These are phyloP conservation scores for Diaporthe sp. DNA, from an alignment of 2,329 filamentous ascomycete species.

Conservation along the genomic window DNA sequence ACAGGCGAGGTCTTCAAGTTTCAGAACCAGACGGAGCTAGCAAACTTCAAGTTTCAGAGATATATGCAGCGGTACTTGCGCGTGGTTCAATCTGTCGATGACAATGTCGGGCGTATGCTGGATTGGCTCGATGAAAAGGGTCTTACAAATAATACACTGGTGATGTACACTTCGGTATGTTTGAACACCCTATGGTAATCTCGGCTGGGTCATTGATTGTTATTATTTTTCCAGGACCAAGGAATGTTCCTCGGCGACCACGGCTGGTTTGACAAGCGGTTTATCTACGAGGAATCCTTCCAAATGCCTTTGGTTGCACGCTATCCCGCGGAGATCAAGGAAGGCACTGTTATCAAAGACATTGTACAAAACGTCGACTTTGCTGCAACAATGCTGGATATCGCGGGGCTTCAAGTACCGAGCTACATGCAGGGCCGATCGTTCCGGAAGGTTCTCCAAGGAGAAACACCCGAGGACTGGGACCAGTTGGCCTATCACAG, in stretches of 20 bases:
- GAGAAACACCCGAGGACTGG: conserved; percentile 58
- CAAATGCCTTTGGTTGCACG: conserved; percentile 68
- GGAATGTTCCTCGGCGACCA: conserved; percentile 70
- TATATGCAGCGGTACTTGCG: conserved; percentile 70
- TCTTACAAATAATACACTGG: conserved; percentile 61
- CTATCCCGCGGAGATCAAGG: conserved; percentile 57
- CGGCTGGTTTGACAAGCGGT: conserved; percentile 70
- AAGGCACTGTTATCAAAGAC: conserved; percentile 57
- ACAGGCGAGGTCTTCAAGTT: conserved; percentile 62
- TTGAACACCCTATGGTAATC: too few species aligned
- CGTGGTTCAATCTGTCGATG: conserved; percentile 65
- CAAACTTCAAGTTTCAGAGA: conserved; percentile 68
- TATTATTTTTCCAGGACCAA: conserved; percentile 54
- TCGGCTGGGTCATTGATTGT: not conserved
- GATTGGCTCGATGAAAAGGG: conserved; percentile 58
- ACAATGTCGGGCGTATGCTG: conserved; percentile 64
- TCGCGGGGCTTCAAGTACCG: conserved; percentile 56
- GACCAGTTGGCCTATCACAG: conserved; percentile 67
- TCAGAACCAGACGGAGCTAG: conserved; percentile 54
- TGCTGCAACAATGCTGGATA: conserved; percentile 63
- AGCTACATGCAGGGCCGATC: conserved; percentile 66
- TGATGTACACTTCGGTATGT: conserved; percentile 61
- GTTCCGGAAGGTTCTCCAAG: conserved; percentile 55
- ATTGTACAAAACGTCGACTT: conserved; percentile 69
- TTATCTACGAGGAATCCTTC: conserved; percentile 70